These are phyloP conservation scores for Eremomyces bilateralis DNA, from an alignment of 495 filamentous ascomycete genomes.

Conservation along the genomic window DNA sequence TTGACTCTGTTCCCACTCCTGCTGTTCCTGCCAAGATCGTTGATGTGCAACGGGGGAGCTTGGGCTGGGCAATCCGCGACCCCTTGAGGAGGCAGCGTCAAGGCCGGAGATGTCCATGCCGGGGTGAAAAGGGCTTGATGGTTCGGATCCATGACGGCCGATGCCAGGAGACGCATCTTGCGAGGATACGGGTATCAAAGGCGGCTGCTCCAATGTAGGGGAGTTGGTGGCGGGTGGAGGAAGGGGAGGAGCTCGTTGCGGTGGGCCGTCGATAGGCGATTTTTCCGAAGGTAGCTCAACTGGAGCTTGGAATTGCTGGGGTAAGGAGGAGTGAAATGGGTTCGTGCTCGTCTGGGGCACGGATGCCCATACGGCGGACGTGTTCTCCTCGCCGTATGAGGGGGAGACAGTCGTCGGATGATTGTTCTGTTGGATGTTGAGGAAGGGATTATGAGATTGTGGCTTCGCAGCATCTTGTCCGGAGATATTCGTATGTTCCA, in stretches of 20 bases:
- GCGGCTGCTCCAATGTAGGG: constrained; percentile 1
- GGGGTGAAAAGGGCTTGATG: constrained; percentile 2
- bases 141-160: constrained; percentile 6
- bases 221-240: constrained; percentile 2
- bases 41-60: neutral
- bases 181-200: constrained; percentile 1
- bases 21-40: neutral
- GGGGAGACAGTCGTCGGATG: constrained; percentile 11
- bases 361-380: constrained; percentile 10
- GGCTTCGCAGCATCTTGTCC: neutral
- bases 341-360: constrained; percentile 3
- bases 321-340: neutral
- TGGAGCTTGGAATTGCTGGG: constrained; percentile 1
- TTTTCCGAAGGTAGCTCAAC: constrained; percentile 9
- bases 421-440: constrained; percentile 12
- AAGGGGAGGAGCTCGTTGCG: constrained; percentile 1
- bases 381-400: constrained; percentile 12
- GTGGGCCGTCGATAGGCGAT: constrained; percentile 6
- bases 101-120: constrained; percentile 6
- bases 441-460: constrained; percentile 1
- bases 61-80: constrained; percentile 7
- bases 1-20: neutral
- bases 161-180: constrained; percentile 9
- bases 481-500: constrained; percentile 1
- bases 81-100: constrained; percentile 4